Conservation (phyloP, 2,329 filamentous ascomycete species). For the Colletotrichum camelliae region DNA sequence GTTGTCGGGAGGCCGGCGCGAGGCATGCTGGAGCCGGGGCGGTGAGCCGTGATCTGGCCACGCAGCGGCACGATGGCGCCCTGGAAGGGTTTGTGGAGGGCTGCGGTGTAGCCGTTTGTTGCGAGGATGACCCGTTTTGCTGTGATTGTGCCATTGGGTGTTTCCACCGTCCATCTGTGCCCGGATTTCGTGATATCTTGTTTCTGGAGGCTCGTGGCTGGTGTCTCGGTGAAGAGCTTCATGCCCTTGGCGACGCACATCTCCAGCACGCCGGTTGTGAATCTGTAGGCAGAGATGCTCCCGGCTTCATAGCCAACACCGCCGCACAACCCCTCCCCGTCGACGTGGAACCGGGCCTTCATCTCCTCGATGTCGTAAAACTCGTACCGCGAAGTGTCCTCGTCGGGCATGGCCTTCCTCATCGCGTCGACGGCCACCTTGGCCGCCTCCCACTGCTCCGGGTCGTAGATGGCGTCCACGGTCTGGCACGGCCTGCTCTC, state of each 20-base stretch:
- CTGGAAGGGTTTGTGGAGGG: conserved; percentile 25
- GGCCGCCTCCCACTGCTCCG: conserved; percentile 42
- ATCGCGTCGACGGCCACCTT: conserved; percentile 47
- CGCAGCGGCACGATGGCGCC: conserved; percentile 26
- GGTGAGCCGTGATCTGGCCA: conserved; percentile 28
- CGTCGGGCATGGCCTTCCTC: conserved; percentile 45
- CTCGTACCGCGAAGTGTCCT: conserved; percentile 48
- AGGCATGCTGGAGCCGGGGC: conserved; percentile 39
- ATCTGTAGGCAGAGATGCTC: conserved; percentile 44
- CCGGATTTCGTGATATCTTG: background rate
- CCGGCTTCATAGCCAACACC: conserved; percentile 51
- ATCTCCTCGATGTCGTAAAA: conserved; percentile 49
- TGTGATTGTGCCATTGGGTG: conserved; percentile 24
- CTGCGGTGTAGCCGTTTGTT: conserved; percentile 33
- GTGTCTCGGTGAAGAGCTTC: conserved; percentile 16
- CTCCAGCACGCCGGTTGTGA: conserved; percentile 28
- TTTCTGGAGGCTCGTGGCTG: background rate
- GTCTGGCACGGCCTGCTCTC: conserved; percentile 58
- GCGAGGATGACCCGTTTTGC: conserved; percentile 28
- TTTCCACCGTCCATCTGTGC: conserved; percentile 19
- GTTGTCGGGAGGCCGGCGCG: conserved; percentile 48
- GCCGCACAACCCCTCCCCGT: conserved; percentile 43
- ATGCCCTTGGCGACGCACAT: conserved; percentile 8
- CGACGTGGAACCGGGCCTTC: conserved; percentile 26
- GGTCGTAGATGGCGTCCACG: conserved; percentile 63